Percentiles rank a stretch among this genome's conserved stretches.
Conservation (phyloP, 2,329 filamentous ascomycete species). For the Cercospora sp. region DNA sequence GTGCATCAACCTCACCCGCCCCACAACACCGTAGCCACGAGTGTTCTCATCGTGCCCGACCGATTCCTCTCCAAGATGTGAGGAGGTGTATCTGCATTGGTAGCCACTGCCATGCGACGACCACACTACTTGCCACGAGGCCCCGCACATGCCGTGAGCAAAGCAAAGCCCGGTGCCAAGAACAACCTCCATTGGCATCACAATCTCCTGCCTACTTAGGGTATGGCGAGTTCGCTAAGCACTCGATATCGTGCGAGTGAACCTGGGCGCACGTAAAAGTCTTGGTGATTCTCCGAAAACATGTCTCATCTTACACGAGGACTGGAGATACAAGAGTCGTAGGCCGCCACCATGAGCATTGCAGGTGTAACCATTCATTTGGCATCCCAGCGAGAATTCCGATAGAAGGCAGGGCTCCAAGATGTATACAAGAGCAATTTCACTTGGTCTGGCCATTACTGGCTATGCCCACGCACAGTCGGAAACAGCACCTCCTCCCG, state of each 20-base stretch:
- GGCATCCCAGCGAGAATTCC: not conserved
- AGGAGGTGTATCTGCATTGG: not conserved
- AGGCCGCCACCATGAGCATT: not conserved
- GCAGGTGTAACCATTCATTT: not conserved
- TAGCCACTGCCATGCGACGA: not conserved
- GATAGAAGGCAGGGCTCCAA: not conserved
- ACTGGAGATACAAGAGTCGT: not conserved
- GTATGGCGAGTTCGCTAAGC: not conserved
- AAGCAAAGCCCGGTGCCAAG: constrained; percentile 8
- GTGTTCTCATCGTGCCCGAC: not conserved
- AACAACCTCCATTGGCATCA: not conserved
- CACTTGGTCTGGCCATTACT: not conserved
- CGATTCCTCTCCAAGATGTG: not conserved
- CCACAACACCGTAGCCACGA: not conserved
- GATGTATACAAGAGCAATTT: not conserved
- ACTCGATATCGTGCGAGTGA: not conserved
- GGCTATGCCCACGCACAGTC: not conserved
- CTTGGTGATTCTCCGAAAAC: constrained; percentile 1
- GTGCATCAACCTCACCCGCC: not conserved
- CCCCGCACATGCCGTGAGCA: not conserved
- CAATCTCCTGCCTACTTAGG: constrained; percentile 3
- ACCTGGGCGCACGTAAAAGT: constrained; percentile 3
- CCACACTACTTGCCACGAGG: not conserved
- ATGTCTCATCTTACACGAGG: not conserved
- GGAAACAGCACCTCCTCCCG: constrained; percentile 1